Conservation (phyloP, 2,329 filamentous ascomycete species). For the Penicillium sp. region DNA sequence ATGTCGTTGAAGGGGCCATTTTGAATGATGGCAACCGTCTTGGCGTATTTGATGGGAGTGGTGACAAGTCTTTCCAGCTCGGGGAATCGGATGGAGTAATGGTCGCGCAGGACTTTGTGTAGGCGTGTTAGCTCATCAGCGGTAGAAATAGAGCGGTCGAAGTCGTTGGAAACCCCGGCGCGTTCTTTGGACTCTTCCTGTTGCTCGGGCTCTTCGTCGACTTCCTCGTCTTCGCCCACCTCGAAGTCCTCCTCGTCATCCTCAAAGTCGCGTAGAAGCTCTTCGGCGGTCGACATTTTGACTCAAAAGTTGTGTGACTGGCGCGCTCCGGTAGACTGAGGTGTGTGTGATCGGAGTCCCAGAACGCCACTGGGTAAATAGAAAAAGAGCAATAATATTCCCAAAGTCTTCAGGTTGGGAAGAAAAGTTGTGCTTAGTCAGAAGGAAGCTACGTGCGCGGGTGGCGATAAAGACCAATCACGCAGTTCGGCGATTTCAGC, state of each 20-base stretch:
- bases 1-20: conserved; percentile 91
- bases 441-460: conserved; percentile 17
- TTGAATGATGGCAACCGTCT: conserved; percentile 87
- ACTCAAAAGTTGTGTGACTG: not conserved
- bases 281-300: conserved; percentile 86
- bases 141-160: conserved; percentile 89
- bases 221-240: conserved; percentile 60
- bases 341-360: not conserved
- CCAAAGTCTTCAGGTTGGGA: conserved; percentile 1
- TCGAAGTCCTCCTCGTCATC: conserved; percentile 76
- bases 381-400: conserved; percentile 2
- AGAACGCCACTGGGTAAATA: conserved; percentile 3
- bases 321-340: not conserved
- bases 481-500: conserved; percentile 22
- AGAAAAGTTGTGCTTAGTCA: conserved; percentile 24
- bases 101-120: conserved; percentile 94
- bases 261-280: conserved; percentile 87
- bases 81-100: conserved; percentile 91
- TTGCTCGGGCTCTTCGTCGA: conserved; percentile 58
- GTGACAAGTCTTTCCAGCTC: conserved; percentile 88
- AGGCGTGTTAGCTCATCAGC: conserved; percentile 89
- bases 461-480: conserved; percentile 22
- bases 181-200: conserved; percentile 57
- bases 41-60: conserved; percentile 91
- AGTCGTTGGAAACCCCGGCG: conserved; percentile 71